phyloP scores from a whole-genome alignment of 768 basidiomycete genomes.

The Hygrocybe coccinea region DNA sequence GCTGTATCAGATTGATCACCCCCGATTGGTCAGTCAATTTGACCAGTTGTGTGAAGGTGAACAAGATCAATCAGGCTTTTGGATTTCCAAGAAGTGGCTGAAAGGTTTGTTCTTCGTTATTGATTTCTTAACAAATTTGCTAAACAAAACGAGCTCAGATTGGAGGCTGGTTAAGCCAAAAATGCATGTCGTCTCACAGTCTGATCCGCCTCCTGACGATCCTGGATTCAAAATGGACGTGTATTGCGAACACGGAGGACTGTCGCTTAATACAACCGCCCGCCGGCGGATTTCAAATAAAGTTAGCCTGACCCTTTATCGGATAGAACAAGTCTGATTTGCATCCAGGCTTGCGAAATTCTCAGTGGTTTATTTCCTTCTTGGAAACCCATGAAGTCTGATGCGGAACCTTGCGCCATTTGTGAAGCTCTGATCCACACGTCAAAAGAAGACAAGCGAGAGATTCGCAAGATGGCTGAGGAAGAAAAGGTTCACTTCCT shows the following conservation, averaged over 20 bases:
- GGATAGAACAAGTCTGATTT: constrained; percentile 9
- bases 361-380: constrained; percentile 56
- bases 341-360: constrained; percentile 49
- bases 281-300: constrained; percentile 60
- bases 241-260: constrained; percentile 62
- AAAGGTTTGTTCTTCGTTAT: constrained; percentile 46
- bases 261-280: constrained; percentile 50
- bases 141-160: constrained; percentile 39
- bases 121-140: background rate
- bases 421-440: constrained; percentile 55
- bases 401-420: constrained; percentile 52
- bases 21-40: constrained; percentile 53
- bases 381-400: constrained; percentile 55
- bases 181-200: constrained; percentile 58
- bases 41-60: constrained; percentile 44
- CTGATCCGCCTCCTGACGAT: constrained; percentile 66
- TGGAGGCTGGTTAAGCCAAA: constrained; percentile 70
- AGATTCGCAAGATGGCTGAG: constrained; percentile 61
- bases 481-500: constrained; percentile 63
- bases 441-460: constrained; percentile 58
- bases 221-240: constrained; percentile 55
- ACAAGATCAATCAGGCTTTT: constrained; percentile 46
- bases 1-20: constrained; percentile 65
- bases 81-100: constrained; percentile 78
- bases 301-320: constrained; percentile 32